Percentiles rank a stretch among this genome's conserved stretches.
These are phyloP conservation scores for Pythium monospermum DNA, from an alignment of 352 stramenopile species.

Conservation along the genomic window DNA sequence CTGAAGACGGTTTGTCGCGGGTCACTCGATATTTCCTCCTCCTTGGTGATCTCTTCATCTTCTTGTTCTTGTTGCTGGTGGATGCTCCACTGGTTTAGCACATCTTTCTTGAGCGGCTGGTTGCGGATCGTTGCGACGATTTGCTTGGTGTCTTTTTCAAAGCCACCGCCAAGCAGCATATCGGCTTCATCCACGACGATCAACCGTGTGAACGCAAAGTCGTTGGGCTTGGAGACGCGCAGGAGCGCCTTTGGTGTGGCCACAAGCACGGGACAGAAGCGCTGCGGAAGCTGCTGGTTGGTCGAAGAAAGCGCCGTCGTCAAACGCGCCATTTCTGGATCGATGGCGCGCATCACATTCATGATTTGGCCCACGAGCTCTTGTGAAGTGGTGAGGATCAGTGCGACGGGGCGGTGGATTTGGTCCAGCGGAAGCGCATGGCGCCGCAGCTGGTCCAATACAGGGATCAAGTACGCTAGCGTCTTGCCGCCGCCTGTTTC, in stretches of 20 bases:
- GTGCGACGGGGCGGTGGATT: conserved; percentile 43
- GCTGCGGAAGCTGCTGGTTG: conserved; percentile 38
- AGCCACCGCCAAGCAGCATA: conserved; percentile 71
- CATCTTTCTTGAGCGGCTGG: conserved; percentile 42
- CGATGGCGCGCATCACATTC: conserved; percentile 34
- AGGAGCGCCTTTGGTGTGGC: conserved; percentile 64
- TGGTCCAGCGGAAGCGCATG: conserved; percentile 27
- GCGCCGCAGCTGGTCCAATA: conserved; percentile 66
- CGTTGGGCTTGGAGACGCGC: conserved; percentile 49
- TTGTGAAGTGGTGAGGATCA: conserved; percentile 85
- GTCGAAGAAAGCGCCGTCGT: conserved; percentile 47
- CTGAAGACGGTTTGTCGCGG: conserved; percentile 71
- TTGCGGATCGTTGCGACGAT: conserved; percentile 78
- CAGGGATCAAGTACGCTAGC: conserved; percentile 92
- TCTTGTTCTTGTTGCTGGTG: conserved; percentile 5
- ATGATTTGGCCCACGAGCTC: conserved; percentile 81
- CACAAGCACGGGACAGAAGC: conserved; percentile 46
- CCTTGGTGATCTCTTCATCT: conserved; percentile 9
- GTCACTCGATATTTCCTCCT: conserved; percentile 22
- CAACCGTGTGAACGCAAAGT: conserved; percentile 70
- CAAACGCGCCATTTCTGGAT: conserved; percentile 32
- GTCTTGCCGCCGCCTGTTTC: conserved; percentile 96
- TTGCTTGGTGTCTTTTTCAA: conserved; percentile 77
- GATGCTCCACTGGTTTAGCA: conserved; percentile 34
- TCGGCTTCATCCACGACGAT: conserved; percentile 82